Conservation (phyloP, 306 rosid species). For the Casuarina equisetifolia region DNA sequence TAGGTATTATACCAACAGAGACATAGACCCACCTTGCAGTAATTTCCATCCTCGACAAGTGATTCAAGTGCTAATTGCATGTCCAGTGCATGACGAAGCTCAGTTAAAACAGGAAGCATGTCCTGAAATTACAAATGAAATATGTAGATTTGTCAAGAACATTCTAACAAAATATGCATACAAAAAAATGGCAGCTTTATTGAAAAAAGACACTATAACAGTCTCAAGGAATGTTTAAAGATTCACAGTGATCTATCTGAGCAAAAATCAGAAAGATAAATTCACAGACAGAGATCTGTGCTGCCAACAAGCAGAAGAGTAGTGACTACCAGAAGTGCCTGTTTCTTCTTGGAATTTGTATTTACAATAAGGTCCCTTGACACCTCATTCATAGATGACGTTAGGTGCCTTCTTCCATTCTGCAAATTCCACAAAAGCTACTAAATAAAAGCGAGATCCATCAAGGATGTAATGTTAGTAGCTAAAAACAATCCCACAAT, state of each 20-base stretch:
- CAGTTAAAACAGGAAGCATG: slow-evolving; percentile 75
- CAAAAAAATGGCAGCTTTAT: slow-evolving; percentile 1
- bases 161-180: slow-evolving; percentile 1
- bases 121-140: slow-evolving; percentile 53
- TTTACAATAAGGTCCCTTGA: slow-evolving; percentile 96
- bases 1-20: slow-evolving; percentile 26
- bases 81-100: slow-evolving; percentile 73
- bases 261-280: slow-evolving; percentile 12
- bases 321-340: slow-evolving; percentile 77
- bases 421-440: slow-evolving; percentile 41
- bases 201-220: neutral
- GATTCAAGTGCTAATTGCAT: slow-evolving; percentile 89
- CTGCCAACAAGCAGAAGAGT: slow-evolving; percentile 12
- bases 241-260: neutral
- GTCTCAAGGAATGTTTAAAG: neutral
- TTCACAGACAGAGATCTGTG: slow-evolving; percentile 24
- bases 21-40: slow-evolving; percentile 72
- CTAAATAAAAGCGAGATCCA: slow-evolving; percentile 29
- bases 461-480: neutral
- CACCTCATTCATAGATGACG: slow-evolving; percentile 87
- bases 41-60: slow-evolving; percentile 88
- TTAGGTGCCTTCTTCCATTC: slow-evolving; percentile 98
- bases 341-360: slow-evolving; percentile 88
- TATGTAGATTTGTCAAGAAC: slow-evolving; percentile 20
- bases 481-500: slow-evolving; percentile 15